These are phyloP conservation scores for Sordaria brevicollis DNA, from an alignment of 495 filamentous ascomycete species.

Conservation along the genomic window DNA sequence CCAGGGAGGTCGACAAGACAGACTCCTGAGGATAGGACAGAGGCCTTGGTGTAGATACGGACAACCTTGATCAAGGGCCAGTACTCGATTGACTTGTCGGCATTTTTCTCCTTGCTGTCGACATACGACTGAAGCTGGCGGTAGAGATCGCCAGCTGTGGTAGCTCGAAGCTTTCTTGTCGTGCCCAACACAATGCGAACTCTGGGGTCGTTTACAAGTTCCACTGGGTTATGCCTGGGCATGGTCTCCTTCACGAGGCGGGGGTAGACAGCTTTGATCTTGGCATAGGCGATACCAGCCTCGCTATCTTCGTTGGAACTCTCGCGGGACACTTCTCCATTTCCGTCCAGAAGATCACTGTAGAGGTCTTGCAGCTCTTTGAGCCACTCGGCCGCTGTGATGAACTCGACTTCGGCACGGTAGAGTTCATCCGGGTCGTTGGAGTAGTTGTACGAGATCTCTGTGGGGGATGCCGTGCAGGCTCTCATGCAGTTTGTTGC, in stretches of 20 bases:
- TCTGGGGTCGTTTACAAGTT: slow-evolving; percentile 29
- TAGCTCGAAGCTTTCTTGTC: slow-evolving; percentile 31
- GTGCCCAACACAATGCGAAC: slow-evolving; percentile 41
- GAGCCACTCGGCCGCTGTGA: slow-evolving; percentile 45
- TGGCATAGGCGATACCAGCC: slow-evolving; percentile 51
- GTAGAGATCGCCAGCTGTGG: slow-evolving; percentile 20
- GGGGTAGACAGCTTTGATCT: slow-evolving; percentile 59
- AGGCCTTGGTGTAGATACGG: slow-evolving; percentile 46
- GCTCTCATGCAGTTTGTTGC: slow-evolving; percentile 38
- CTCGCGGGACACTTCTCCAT: slow-evolving; percentile 33
- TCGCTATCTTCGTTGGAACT: slow-evolving; percentile 36
- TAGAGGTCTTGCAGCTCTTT: slow-evolving; percentile 43
- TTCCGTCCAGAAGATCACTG: slow-evolving; percentile 41
- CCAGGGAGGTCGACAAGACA: slow-evolving; percentile 60
- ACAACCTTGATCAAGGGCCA: slow-evolving; percentile 63
- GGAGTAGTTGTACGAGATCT: slow-evolving; percentile 51
- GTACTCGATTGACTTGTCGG: slow-evolving; percentile 35
- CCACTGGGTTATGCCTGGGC: slow-evolving; percentile 23
- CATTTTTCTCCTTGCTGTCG: slow-evolving; percentile 23
- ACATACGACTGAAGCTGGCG: slow-evolving; percentile 19
- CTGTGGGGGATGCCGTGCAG: slow-evolving; percentile 56
- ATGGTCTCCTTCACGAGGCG: slow-evolving; percentile 44
- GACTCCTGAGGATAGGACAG: slow-evolving; percentile 53
- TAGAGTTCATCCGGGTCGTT: slow-evolving; percentile 37
- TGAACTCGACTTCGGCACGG: slow-evolving; percentile 55